These are phyloP conservation scores for Neurospora pannonica DNA, from an alignment of 495 filamentous ascomycete species.

Conservation along the genomic window DNA sequence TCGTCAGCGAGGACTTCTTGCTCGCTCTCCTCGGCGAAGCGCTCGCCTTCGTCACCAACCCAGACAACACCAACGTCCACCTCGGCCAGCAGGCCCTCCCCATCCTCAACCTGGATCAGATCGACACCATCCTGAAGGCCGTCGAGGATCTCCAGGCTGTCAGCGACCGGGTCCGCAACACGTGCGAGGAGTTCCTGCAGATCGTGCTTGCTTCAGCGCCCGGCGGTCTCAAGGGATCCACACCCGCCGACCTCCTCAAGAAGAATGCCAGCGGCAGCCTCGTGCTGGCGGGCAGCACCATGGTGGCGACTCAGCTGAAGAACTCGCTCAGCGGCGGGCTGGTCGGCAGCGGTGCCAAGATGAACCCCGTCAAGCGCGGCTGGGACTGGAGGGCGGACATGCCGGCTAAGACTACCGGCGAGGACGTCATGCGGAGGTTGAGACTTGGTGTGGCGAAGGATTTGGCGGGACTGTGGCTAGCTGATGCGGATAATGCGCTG, in stretches of 20 bases:
- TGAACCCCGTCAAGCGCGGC: slow-evolving; percentile 43
- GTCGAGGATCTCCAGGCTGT: slow-evolving; percentile 77
- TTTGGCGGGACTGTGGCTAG: slow-evolving; percentile 52
- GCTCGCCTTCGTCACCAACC: slow-evolving; percentile 60
- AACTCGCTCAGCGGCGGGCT: slow-evolving; percentile 31
- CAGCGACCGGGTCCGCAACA: slow-evolving; percentile 54
- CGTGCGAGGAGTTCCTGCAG: slow-evolving; percentile 63
- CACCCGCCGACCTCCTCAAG: slow-evolving; percentile 55
- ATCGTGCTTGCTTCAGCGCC: slow-evolving; percentile 37
- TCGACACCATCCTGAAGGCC: slow-evolving; percentile 66
- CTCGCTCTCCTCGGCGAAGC: slow-evolving; percentile 78
- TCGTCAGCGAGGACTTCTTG: slow-evolving; percentile 76
- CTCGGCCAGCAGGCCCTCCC: slow-evolving; percentile 16
- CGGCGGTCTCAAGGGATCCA: slow-evolving; percentile 34
- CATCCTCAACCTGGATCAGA: slow-evolving; percentile 51
- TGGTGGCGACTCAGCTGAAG: slow-evolving; percentile 55
- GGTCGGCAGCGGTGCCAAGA: slow-evolving; percentile 23
- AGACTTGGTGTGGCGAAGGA: slow-evolving; percentile 66
- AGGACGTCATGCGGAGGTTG: slow-evolving; percentile 62
- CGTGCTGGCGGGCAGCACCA: slow-evolving; percentile 59
- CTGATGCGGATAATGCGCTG: slow-evolving; percentile 37
- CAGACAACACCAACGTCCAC: slow-evolving; percentile 20
- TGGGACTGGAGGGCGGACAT: slow-evolving; percentile 82
- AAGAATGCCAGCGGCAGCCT: slow-evolving; percentile 55
- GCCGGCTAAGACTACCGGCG: slow-evolving; percentile 43